Base-by-base conservation (phyloP, 202 grass and related monocot genomes). In the Musa balbisiana region DNA sequence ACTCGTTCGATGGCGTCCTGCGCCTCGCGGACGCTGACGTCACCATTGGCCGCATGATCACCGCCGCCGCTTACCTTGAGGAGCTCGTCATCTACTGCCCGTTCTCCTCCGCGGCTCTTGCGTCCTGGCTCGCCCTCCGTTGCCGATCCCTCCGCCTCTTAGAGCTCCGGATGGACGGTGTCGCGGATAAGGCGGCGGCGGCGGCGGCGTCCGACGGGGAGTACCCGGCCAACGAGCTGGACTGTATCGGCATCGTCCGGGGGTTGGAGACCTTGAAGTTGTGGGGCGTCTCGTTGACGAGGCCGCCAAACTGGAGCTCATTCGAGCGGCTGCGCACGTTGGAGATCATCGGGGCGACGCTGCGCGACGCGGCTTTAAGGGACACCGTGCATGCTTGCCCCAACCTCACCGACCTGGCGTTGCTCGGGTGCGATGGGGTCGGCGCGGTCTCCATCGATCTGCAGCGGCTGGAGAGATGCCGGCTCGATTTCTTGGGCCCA, bases 81-180 rank as follows among this genome's bases (percentile, higher is more conserved):
- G 88, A 87, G 79, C 88, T 98, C 2, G 89, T 94, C 71, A 82
- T 98, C 63, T 98, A 94, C 79, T 94, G 94, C 64, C 91, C 91
- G 63, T 98, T 98, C 81, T 93, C 88, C 81, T 71, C 90, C 11
- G 27, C 83, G 10, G 58, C 74, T 29, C 90, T 98, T 12, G 85
- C 81, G 0, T 64, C 12, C 70, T 93, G 88, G 91, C 71, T 98
- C 53, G 65, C 76, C 64, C 65, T 72, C 49, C 83, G 87, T 49
- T 78, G 84, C 79, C 63, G 72, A 24, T 86, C 88, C 65, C 91
- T 98, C 21, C 86, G 91, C 29, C 67, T 87, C 33, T 83, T 98
- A 68, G 94, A 98, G 83, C 83, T 98, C 63, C 86, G 91, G 49
- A 86, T 94, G 83, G 91, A 98, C 72, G 71, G 73, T 11, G 67